Percentiles rank a stretch among this genome's conserved stretches.
Conservation (phyloP, 2,329 filamentous ascomycete species). For the Diaporthe velutina region DNA sequence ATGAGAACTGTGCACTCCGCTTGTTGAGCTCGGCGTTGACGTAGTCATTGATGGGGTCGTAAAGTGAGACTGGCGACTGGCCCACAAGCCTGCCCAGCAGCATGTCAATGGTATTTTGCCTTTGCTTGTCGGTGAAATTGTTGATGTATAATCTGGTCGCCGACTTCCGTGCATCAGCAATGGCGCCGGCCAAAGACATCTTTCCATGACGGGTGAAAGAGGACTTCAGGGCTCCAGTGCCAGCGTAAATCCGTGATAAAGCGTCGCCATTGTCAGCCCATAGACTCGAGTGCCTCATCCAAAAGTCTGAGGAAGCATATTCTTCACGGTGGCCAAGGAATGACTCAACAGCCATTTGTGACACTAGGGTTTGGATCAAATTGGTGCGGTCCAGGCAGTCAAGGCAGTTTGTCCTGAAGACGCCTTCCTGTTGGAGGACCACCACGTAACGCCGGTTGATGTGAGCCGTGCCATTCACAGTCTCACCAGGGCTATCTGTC, state of each 20-base stretch:
- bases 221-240: slow-evolving; percentile 94
- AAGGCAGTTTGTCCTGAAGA: slow-evolving; percentile 95
- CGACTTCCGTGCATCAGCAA: slow-evolving; percentile 96
- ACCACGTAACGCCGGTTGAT: slow-evolving; percentile 67
- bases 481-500: slow-evolving; percentile 60
- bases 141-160: slow-evolving; percentile 96
- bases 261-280: slow-evolving; percentile 99
- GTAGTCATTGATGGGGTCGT: slow-evolving; percentile 94
- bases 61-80: slow-evolving; percentile 86
- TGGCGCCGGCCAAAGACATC: slow-evolving; percentile 92
- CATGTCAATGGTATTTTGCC: slow-evolving; percentile 95
- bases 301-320: slow-evolving; percentile 82
- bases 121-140: slow-evolving; percentile 93
- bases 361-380: slow-evolving; percentile 94
- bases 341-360: slow-evolving; percentile 89
- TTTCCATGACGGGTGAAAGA: slow-evolving; percentile 95
- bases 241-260: slow-evolving; percentile 94
- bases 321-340: slow-evolving; percentile 83
- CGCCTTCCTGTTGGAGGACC: slow-evolving; percentile 91
- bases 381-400: slow-evolving; percentile 98
- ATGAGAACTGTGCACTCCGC: slow-evolving; percentile 79
- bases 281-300: slow-evolving; percentile 90
- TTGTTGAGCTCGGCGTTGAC: slow-evolving; percentile 82
- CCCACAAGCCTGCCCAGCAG: slow-evolving; percentile 87
- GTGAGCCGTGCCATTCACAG: slow-evolving; percentile 54